Base-by-base conservation (phyloP, 306 rosid genomes). In the Oemleria cerasiformis region DNA sequence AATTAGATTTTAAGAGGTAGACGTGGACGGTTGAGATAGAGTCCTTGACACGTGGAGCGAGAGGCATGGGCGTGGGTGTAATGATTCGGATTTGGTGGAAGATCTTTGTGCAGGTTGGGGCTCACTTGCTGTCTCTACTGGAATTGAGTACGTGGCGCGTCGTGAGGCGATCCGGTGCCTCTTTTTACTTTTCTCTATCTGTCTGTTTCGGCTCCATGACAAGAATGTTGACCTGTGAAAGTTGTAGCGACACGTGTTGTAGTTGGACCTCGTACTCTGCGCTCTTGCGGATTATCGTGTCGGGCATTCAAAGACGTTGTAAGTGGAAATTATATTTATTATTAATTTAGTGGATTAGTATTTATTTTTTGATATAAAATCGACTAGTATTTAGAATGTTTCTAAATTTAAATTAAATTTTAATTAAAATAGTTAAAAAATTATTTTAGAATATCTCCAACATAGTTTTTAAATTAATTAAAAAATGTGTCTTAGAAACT, bases 21-120 rank as follows among this genome's bases (percentile, higher is more conserved):
- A 88, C 89, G 96, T 93, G 98, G 92, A 77, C 91, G 95, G 92
- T 4, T 15, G 20, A 40, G 94, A 91, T 77, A 5, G 3, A 10
- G 0, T 10, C 0, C 0, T 4, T 40, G 72, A 67, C 77, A 84
- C 90, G 97, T 87, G 97, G 81, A 82, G 8, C 17, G 15, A 2
- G 2, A 86, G 78, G 71, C 43, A 3, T 14, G 87, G 80, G 71
- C 43, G 4, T 14, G 23, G 0, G 25, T 58, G 49, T 50, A 68
- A 72, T 17, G 87, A 84, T 78, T 78, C 77, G 50, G 80, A 45
- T 34, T 43, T 43, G 74, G 75, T 42, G 47, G 71, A 65, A 80
- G 84, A 73, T 79, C 17, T 74, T 38, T 47, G 73, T 68, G 41
- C 30, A 5, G 7, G 77, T 34, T 39, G 67, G 69, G 67, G 86